phyloP scores from a whole-genome alignment of 192 early-diverging fungal genomes.

The Podila epigama region DNA sequence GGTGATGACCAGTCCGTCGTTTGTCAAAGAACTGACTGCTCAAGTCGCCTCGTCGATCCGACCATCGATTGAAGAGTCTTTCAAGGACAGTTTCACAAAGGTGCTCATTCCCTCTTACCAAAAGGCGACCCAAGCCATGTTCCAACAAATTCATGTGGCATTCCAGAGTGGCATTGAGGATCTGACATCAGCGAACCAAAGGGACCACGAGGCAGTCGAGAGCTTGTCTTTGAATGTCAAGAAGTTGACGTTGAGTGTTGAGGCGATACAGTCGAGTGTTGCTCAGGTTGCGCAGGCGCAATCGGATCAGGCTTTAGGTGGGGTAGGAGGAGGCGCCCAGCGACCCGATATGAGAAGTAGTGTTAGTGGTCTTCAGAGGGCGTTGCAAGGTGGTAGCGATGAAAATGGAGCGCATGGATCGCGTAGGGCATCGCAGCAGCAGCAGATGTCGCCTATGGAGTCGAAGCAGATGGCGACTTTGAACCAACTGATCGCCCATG shows the following conservation, averaged over 20 bases:
- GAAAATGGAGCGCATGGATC: constrained; percentile 30
- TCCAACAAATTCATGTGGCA: constrained; percentile 51
- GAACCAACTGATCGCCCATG: constrained; percentile 36
- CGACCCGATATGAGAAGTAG: constrained; percentile 14
- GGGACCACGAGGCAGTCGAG: constrained; percentile 32
- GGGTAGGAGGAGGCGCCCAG: not conserved
- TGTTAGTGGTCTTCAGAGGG: constrained; percentile 36
- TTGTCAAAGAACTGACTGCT: constrained; percentile 40
- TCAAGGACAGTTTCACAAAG: constrained; percentile 52
- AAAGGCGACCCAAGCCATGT: constrained; percentile 56
- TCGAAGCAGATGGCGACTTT: constrained; percentile 20
- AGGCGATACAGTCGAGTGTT: constrained; percentile 15
- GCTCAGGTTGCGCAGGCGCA: constrained; percentile 21
- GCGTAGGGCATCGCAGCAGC: constrained; percentile 34
- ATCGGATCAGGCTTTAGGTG: constrained; percentile 9
- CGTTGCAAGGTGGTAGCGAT: constrained; percentile 41
- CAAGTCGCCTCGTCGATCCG: constrained; percentile 47
- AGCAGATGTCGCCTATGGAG: constrained; percentile 30
- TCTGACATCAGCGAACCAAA: constrained; percentile 13
- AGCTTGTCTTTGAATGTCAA: constrained; percentile 6
- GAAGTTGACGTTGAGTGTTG: constrained; percentile 34
- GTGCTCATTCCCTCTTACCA: constrained; percentile 55
- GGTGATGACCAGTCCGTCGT: constrained; percentile 33
- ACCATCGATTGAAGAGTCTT: constrained; percentile 53
- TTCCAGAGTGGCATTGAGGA: constrained; percentile 51